These are phyloP conservation scores for Elasticomyces elasticus DNA, from an alignment of 495 filamentous ascomycete genomes.

Conservation along the genomic window DNA sequence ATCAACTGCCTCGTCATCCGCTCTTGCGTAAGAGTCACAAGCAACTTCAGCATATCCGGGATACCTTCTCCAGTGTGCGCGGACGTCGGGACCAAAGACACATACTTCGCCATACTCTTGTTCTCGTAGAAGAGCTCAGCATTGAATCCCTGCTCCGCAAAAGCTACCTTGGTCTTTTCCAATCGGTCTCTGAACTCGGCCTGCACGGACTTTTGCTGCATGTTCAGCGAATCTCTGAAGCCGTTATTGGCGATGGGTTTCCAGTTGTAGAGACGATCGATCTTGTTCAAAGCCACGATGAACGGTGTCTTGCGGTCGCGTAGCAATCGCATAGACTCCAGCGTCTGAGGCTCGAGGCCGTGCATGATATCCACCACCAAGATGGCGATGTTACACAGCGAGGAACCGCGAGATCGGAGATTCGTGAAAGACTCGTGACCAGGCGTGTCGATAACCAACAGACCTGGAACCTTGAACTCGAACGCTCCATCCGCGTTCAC, in stretches of 20 bases:
- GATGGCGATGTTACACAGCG: slow-evolving; percentile 98
- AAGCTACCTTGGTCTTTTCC: slow-evolving; percentile 82
- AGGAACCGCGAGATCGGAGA: slow-evolving; percentile 87
- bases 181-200: slow-evolving; percentile 89
- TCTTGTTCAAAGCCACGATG: slow-evolving; percentile 98
- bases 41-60: slow-evolving; percentile 95
- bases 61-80: slow-evolving; percentile 98
- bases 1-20: slow-evolving; percentile 96
- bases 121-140: slow-evolving; percentile 95
- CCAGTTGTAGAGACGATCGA: slow-evolving; percentile 98
- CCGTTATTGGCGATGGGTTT: slow-evolving; percentile 97
- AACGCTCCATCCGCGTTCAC: slow-evolving; percentile 86
- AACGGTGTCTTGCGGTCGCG: slow-evolving; percentile 93
- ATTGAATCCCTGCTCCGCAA: slow-evolving; percentile 96
- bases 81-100: slow-evolving; percentile 92
- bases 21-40: slow-evolving; percentile 85
- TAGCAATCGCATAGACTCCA: slow-evolving; percentile 92
- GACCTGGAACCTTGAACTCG: slow-evolving; percentile 95
- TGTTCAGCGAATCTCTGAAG: slow-evolving; percentile 78
- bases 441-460: slow-evolving; percentile 95
- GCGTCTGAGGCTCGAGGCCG: slow-evolving; percentile 93
- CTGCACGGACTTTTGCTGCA: slow-evolving; percentile 90
- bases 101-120: slow-evolving; percentile 85
- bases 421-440: slow-evolving; percentile 99
- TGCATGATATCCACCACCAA: slow-evolving; percentile 99